Evolutionary conservation across 2,329 filamentous ascomycete genomes (phyloP).

Genomic region (Dactylellina haptotyla): DNA sequence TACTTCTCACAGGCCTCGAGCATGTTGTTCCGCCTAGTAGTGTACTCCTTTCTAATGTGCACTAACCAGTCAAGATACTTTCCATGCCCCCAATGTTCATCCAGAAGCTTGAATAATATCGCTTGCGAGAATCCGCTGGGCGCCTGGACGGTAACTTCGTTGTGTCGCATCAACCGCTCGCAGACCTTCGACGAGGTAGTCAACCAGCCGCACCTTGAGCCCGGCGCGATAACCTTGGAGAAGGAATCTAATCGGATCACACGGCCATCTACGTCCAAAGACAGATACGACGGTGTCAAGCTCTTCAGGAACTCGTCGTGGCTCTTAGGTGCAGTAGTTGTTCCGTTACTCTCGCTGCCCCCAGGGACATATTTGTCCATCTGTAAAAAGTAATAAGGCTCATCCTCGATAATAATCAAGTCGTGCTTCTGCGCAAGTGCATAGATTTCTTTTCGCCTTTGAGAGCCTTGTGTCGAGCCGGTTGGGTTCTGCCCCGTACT

Average conservation of each 20-base stretch:
- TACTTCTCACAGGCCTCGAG: conserved; percentile 81
- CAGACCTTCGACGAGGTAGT: conserved; percentile 86
- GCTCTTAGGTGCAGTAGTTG: conserved; percentile 65
- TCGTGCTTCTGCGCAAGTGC: conserved; percentile 83
- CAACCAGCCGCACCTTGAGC: conserved; percentile 85
- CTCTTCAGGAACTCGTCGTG: conserved; percentile 78
- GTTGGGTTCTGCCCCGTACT: conserved; percentile 90
- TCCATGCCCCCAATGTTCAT: conserved; percentile 91
- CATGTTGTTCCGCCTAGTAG: conserved; percentile 78
- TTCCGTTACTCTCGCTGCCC: conserved; percentile 19
- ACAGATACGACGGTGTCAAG: conserved; percentile 79
- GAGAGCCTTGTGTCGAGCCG: conserved; percentile 78
- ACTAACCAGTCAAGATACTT: conserved; percentile 92
- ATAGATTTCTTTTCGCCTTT: conserved; percentile 78
- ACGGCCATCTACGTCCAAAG: conserved; percentile 84
- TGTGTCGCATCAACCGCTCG: conserved; percentile 82
- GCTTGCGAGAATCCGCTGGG: conserved; percentile 86
- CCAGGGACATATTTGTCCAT: conserved; percentile 69
- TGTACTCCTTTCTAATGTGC: conserved; percentile 82
- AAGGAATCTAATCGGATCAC: conserved; percentile 93
- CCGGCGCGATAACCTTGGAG: conserved; percentile 88
- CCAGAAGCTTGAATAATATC: conserved; percentile 85
- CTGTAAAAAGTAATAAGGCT: conserved; percentile 94
- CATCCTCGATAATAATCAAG: conserved; percentile 87
- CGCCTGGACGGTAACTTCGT: conserved; percentile 84